Evolutionary conservation across 2,329 filamentous ascomycete genomes (phyloP).

Genomic region (Arthrobotrys conoides): DNA sequence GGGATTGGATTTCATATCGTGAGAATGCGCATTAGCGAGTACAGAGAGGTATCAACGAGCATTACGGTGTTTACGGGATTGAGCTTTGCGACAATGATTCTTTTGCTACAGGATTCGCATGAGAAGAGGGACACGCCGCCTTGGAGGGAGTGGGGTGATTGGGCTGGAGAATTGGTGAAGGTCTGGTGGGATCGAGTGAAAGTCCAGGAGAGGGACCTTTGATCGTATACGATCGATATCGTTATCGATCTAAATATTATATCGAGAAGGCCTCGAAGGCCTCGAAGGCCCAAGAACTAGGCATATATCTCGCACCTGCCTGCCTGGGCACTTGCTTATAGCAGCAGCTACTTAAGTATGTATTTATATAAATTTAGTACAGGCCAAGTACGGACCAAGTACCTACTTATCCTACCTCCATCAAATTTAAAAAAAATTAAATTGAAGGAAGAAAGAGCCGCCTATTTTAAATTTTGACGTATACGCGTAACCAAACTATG

Average conservation of each 20-base stretch:
- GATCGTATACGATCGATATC: background rate
- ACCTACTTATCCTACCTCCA: too few relatives aligned
- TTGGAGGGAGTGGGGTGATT: constrained; percentile 48
- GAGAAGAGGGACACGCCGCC: constrained; percentile 47
- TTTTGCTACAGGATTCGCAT: constrained; percentile 57
- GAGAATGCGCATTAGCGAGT: constrained; percentile 60
- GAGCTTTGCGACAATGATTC: constrained; percentile 51
- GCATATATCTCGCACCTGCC: background rate
- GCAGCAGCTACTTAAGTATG: background rate
- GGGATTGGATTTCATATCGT: constrained; percentile 61
- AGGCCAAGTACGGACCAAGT: too few relatives aligned
- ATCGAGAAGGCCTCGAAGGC: too few relatives aligned
- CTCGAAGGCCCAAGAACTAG: too few relatives aligned
- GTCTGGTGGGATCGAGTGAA: constrained; percentile 55
- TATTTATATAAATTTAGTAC: too few relatives aligned
- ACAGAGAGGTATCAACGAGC: constrained; percentile 59
- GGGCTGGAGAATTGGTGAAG: constrained; percentile 42
- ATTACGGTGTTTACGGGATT: constrained; percentile 56
- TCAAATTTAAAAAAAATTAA: background rate
- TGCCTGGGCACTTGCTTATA: background rate
- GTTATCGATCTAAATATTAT: too few relatives aligned
- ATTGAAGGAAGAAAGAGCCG: background rate
- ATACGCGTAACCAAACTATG: constrained; percentile 10
- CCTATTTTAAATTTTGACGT: background rate
- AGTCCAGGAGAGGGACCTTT: constrained; percentile 41